Evolutionary conservation across 129 eudicot genomes (phyloP), one percentile per base, ranked within the genome.

Genomic region (Kitagawia praeruptora): DNA sequence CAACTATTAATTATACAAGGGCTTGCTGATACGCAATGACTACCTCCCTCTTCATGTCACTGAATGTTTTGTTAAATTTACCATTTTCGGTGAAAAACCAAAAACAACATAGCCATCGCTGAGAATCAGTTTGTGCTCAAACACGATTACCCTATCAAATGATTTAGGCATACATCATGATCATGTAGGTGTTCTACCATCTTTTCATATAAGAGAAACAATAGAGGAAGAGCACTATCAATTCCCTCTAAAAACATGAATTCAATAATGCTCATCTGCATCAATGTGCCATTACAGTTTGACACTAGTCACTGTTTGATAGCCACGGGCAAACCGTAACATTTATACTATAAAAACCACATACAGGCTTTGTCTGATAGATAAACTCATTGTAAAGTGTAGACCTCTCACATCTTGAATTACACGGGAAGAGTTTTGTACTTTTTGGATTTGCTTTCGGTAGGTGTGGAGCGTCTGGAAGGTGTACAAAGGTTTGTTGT

Each of bases 341-440:
- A 44, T 74, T 25, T 74, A 54, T 74, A 44, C 13, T 39, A 41
- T 74, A 21, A 27, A 74, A 19, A 23, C 31, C 19, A 44, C n/a
- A 9, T 21, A 19, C 38, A 2, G 23, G 53, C 8, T n/a, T 73
- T 23, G 3, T n/a, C 25, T 44, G 37, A 41, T 10, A 74, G 38
- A 74, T 47, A 45, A 74, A 74, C 56, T 39, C 77, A 5, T 11
- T 74, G 19, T 23, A 31, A 6, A 14, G 49, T 74, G 56, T 47
- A 47, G 49, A 41, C 77, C 77, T n/a, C 42, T 41, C n/a, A 73
- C 77, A 73, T 11, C 77, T 73, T 23, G 4, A 72, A 74, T 74
- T 74, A 74, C 76, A 41, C 16, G 37, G 21, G 64, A 27, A 39
- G 15, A 25, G 16, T 14, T 53, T 28, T 18, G 11, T 3, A 34